Conservation (phyloP, 306 rosid species). For the Dalbergia cochinchinensis region DNA sequence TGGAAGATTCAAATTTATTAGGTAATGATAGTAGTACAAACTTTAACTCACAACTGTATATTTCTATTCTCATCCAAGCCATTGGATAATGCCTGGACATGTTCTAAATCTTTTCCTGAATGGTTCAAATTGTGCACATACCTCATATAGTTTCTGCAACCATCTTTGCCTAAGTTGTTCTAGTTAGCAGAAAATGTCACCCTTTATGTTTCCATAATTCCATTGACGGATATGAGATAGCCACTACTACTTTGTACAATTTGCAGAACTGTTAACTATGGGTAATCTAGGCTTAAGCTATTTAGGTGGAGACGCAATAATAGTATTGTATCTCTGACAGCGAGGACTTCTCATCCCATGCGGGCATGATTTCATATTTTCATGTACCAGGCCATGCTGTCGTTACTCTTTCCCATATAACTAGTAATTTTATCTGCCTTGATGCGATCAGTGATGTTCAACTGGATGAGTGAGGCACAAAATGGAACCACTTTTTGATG, state of each 20-base stretch:
- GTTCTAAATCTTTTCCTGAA: background rate
- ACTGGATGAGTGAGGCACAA: constrained; percentile 6
- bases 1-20: background rate
- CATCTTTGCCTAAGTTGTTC: background rate
- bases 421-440: constrained; percentile 19
- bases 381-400: constrained; percentile 1
- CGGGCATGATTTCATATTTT: constrained; percentile 27
- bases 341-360: constrained; percentile 7
- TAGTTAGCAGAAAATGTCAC: constrained; percentile 1
- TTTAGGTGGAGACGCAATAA: background rate
- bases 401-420: constrained; percentile 7
- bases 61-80: background rate
- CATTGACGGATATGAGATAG: background rate
- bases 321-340: constrained; percentile 4
- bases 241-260: background rate
- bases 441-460: constrained; percentile 6
- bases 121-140: constrained; percentile 1
- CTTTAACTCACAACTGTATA: background rate
- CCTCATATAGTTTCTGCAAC: background rate
- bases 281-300: background rate
- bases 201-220: background rate
- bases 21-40: background rate
- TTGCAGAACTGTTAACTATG: background rate
- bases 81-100: background rate
- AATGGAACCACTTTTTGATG: constrained; percentile 1